These are phyloP conservation scores for Stagonosporopsis vannaccii DNA, from an alignment of 2,329 filamentous ascomycete species.

Conservation along the genomic window DNA sequence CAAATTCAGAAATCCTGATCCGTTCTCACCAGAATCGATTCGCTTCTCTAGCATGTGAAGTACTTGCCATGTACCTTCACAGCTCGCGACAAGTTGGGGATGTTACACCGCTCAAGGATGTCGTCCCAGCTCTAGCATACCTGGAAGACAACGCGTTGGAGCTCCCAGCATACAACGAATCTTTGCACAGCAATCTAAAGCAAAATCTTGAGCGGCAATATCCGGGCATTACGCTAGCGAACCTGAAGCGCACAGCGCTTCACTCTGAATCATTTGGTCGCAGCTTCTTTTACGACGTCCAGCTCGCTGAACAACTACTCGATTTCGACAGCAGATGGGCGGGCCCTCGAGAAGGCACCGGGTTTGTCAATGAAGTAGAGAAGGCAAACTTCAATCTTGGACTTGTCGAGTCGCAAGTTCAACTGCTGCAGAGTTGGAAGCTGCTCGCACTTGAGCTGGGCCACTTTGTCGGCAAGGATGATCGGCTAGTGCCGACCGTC, in stretches of 20 bases:
- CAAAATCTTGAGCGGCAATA: constrained; percentile 85
- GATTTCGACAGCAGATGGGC: constrained; percentile 79
- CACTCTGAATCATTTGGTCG: constrained; percentile 71
- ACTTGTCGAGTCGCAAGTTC: constrained; percentile 88
- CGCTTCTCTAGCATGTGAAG: constrained; percentile 83
- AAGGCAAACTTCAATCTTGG: constrained; percentile 91
- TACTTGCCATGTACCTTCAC: constrained; percentile 90
- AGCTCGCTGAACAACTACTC: constrained; percentile 77
- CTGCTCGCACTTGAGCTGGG: constrained; percentile 85
- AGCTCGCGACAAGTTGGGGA: constrained; percentile 80
- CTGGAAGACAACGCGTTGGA: constrained; percentile 79
- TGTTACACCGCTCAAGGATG: constrained; percentile 69
- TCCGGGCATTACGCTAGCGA: constrained; percentile 72
- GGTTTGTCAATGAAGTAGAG: constrained; percentile 82
- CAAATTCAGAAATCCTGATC: constrained; percentile 30
- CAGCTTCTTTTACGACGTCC: constrained; percentile 84
- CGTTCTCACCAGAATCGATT: constrained; percentile 59
- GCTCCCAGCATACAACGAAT: constrained; percentile 84
- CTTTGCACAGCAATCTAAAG: constrained; percentile 83
- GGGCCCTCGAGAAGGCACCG: constrained; percentile 63
- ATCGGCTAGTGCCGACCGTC: constrained; percentile 71
- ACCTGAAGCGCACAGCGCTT: constrained; percentile 79
- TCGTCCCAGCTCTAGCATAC: constrained; percentile 80
- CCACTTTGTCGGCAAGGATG: constrained; percentile 62
- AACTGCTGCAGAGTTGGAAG: constrained; percentile 88